These are phyloP conservation scores for Malbranchea zuffiana DNA, from an alignment of 2,329 filamentous ascomycete genomes.

Conservation along the genomic window DNA sequence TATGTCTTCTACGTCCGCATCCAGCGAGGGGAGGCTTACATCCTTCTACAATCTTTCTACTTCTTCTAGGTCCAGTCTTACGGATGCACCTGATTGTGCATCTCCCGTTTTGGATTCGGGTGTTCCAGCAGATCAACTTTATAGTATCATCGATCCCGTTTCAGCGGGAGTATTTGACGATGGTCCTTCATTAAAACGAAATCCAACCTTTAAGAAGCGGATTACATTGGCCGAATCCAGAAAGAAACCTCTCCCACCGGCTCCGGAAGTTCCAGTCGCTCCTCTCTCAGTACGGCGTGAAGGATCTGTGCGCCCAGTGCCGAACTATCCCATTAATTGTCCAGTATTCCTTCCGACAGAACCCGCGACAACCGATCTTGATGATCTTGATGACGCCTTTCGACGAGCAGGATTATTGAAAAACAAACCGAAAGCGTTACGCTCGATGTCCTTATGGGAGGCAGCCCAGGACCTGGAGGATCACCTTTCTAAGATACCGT, in stretches of 20 bases:
- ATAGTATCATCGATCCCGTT: conserved; percentile 17
- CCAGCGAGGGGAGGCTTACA: neutral
- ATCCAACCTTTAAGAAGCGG: conserved; percentile 16
- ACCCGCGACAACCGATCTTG: conserved; percentile 19
- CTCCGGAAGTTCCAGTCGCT: conserved; percentile 23
- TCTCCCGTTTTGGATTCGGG: neutral
- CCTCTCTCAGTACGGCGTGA: conserved; percentile 21
- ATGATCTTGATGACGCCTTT: conserved; percentile 21
- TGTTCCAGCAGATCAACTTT: neutral
- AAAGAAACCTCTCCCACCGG: conserved; percentile 34
- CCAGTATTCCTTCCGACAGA: conserved; percentile 12
- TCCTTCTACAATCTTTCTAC: neutral
- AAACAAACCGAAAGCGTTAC: neutral
- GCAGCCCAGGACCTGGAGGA: conserved; percentile 30
- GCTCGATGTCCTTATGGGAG: conserved; percentile 16
- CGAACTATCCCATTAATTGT: neutral
- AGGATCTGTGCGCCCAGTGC: neutral
- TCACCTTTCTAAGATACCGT: conserved; percentile 21
- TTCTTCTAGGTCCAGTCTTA: conserved; percentile 6
- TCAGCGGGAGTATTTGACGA: conserved; percentile 27
- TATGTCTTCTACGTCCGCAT: neutral
- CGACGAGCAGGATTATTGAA: conserved; percentile 13
- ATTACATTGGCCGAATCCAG: conserved; percentile 21
- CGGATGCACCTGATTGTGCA: neutral
- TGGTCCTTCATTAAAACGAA: conserved; percentile 11